Conservation (phyloP, 2,329 filamentous ascomycete genomes). For the Cryoendolithus antarcticus region DNA sequence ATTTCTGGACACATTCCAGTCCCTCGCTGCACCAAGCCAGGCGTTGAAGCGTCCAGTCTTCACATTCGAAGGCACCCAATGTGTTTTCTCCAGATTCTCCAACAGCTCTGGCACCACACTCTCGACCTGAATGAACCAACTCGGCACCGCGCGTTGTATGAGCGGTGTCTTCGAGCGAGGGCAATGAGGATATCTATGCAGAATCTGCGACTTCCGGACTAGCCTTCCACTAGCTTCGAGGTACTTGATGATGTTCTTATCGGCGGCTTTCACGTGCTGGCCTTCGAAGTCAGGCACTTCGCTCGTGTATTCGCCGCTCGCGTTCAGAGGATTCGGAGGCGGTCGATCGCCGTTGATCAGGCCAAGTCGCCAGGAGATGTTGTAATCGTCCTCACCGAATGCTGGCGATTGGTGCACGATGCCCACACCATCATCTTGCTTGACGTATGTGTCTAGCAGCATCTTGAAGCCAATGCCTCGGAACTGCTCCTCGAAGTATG, state of each 20-base stretch:
- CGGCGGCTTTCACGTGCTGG: slow-evolving; percentile 80
- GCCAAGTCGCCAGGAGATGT: slow-evolving; percentile 61
- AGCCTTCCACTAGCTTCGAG: slow-evolving; percentile 66
- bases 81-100: slow-evolving; percentile 75
- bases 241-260: slow-evolving; percentile 85
- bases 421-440: slow-evolving; percentile 78
- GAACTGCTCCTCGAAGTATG: slow-evolving; percentile 83
- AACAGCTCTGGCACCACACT: slow-evolving; percentile 78
- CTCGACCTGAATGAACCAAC: slow-evolving; percentile 87
- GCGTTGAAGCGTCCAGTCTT: slow-evolving; percentile 84
- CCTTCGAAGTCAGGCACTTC: slow-evolving; percentile 72
- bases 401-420: slow-evolving; percentile 90
- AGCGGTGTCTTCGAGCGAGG: slow-evolving; percentile 89
- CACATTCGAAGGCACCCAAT: slow-evolving; percentile 84
- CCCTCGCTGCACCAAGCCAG: slow-evolving; percentile 82
- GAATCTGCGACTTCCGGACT: slow-evolving; percentile 74
- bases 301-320: slow-evolving; percentile 64
- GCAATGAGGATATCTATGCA: slow-evolving; percentile 88
- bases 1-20: slow-evolving; percentile 93
- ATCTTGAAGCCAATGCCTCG: slow-evolving; percentile 74
- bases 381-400: slow-evolving; percentile 94
- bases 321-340: slow-evolving; percentile 87
- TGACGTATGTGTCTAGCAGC: slow-evolving; percentile 74
- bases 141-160: slow-evolving; percentile 82
- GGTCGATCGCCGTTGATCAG: slow-evolving; percentile 63